These are phyloP conservation scores for Aciculosporium take DNA, from an alignment of 2,329 filamentous ascomycete genomes.

Conservation along the genomic window DNA sequence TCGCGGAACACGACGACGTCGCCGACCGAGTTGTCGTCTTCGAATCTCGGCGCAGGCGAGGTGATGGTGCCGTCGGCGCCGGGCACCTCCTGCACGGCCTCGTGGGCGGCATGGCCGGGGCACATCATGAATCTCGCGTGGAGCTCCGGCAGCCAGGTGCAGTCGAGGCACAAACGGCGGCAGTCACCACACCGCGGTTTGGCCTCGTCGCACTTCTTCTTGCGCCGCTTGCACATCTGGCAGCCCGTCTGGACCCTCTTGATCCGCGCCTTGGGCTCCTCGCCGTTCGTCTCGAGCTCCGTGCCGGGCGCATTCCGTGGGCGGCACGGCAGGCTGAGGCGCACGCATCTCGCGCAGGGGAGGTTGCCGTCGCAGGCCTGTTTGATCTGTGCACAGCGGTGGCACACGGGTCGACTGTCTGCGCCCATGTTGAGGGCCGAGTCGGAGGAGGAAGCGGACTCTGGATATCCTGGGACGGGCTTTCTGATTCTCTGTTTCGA, in stretches of 20 bases:
- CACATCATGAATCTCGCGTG: constrained; percentile 8
- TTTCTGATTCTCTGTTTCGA: too few relatives aligned
- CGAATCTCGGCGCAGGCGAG: not conserved
- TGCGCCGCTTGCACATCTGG: constrained; percentile 29
- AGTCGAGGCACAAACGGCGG: constrained; percentile 20
- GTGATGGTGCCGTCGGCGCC: not conserved
- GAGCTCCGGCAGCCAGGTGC: constrained; percentile 17
- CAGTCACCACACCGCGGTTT: constrained; percentile 28
- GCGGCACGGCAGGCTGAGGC: constrained; percentile 19
- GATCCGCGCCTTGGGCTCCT: constrained; percentile 20
- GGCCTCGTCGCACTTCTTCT: constrained; percentile 33
- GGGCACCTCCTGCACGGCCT: constrained; percentile 1
- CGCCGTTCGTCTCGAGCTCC: constrained; percentile 3
- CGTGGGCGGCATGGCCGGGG: constrained; percentile 6
- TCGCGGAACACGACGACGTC: constrained; percentile 7
- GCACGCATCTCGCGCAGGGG: constrained; percentile 19
- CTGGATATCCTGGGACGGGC: too few relatives aligned
- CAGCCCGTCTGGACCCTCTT: constrained; percentile 25
- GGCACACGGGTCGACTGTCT: constrained; percentile 17
- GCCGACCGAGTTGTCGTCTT: not conserved
- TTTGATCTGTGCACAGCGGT: constrained; percentile 23
- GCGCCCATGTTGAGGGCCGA: constrained; percentile 12
- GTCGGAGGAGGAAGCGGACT: not conserved
- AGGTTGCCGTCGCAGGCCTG: constrained; percentile 21
- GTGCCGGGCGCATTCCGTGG: constrained; percentile 12